Conservation (phyloP, 148 eudicot genomes). For the Vaccinium darrowii region DNA sequence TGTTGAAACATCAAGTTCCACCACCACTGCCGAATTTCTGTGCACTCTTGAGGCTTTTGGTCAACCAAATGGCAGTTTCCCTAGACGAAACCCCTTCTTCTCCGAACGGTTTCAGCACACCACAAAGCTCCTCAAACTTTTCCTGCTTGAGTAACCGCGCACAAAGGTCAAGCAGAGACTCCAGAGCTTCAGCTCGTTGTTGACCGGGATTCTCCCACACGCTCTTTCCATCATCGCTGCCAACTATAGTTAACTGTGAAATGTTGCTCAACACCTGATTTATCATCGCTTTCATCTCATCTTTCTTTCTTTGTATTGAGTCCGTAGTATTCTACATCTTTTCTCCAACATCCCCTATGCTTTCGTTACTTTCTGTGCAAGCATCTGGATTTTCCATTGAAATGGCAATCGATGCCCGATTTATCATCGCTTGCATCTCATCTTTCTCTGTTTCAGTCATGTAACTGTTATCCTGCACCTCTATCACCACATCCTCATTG, state of each 20-base stretch:
- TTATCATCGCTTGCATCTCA: neutral
- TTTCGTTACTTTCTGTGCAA: constrained; percentile 20
- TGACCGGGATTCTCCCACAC: constrained; percentile 44
- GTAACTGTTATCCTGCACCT: neutral
- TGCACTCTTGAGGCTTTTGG: constrained; percentile 84
- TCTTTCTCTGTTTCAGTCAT: neutral
- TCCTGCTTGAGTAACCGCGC: constrained; percentile 79
- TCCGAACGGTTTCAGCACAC: constrained; percentile 85
- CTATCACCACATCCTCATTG: neutral
- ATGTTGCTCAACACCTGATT: constrained; percentile 31
- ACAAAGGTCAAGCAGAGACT: constrained; percentile 91
- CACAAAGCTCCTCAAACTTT: constrained; percentile 73
- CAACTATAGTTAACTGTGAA: constrained; percentile 34
- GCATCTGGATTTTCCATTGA: constrained; percentile 22
- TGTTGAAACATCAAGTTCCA: constrained; percentile 23
- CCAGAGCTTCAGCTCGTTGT: constrained; percentile 84
- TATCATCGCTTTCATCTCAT: constrained; percentile 20
- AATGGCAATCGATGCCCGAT: neutral
- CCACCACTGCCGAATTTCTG: constrained; percentile 41
- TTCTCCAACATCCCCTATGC: constrained; percentile 21
- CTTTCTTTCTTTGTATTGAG: constrained; percentile 21
- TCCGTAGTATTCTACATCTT: constrained; percentile 21
- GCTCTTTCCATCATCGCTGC: constrained; percentile 32
- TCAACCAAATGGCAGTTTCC: constrained; percentile 96
- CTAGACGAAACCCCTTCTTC: constrained; percentile 87